Percentiles rank a stretch among this genome's conserved stretches.
Evolutionary conservation across 176 grass and related monocot species (phyloP).

Genomic region (Bolboschoenus planiculmis): DNA sequence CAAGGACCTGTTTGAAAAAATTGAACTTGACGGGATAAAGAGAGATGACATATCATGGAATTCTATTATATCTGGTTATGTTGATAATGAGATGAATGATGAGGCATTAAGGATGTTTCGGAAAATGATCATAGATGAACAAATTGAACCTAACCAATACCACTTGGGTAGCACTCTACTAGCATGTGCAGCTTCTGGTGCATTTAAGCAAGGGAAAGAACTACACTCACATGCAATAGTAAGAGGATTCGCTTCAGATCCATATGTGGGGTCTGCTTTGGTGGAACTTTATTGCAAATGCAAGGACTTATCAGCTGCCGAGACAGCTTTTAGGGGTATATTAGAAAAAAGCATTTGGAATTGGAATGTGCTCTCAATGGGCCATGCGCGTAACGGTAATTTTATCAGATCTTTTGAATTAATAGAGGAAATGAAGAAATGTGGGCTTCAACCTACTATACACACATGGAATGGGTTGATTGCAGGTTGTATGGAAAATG

Average conservation of each 20-base stretch:
- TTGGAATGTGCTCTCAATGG: constrained; percentile 27
- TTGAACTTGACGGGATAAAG: constrained; percentile 22
- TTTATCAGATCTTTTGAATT: constrained; percentile 14
- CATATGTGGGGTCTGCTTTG: constrained; percentile 22
- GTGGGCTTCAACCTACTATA: constrained; percentile 26
- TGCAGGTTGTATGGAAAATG: constrained; percentile 30
- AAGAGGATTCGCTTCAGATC: constrained; percentile 16
- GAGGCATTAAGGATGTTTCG: constrained; percentile 28
- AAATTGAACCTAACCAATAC: constrained; percentile 18
- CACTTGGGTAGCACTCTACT: constrained; percentile 16
- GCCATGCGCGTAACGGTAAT: constrained; percentile 16
- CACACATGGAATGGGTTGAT: constrained; percentile 30
- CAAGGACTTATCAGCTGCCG: constrained; percentile 19
- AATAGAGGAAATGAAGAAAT: constrained; percentile 13
- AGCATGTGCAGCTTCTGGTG: constrained; percentile 23
- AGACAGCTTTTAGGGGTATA: constrained; percentile 13
- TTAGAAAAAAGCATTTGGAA: constrained; percentile 7
- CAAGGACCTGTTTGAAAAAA: constrained; percentile 22
- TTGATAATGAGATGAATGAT: constrained; percentile 23
- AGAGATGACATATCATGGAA: constrained; percentile 31
- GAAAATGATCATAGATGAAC: constrained; percentile 19
- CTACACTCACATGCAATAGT: constrained; percentile 22
- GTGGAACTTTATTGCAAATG: constrained; percentile 22
- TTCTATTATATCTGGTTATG: constrained; percentile 28
- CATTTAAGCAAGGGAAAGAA: constrained; percentile 22